A percentile compares a stretch with the other conserved stretches of the same genome.
Evolutionary conservation across 768 basidiomycete species (phyloP).

Genomic region (Cystofilobasidium capitatum): DNA sequence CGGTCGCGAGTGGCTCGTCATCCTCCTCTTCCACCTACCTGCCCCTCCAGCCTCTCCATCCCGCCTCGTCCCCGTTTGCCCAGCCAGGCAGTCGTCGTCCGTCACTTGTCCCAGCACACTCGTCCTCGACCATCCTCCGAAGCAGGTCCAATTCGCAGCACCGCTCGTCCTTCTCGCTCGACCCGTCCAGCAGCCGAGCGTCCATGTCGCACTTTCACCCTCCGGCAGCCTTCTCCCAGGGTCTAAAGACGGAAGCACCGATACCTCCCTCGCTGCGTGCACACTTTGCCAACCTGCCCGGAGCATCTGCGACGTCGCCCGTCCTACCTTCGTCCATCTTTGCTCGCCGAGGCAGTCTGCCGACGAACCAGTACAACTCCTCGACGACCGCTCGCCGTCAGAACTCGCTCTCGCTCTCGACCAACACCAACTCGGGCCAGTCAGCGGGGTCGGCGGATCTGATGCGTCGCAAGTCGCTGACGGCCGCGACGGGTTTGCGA

Average conservation of each 20-base stretch:
- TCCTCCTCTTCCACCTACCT: neutral
- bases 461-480: no score
- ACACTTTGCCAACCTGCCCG: neutral
- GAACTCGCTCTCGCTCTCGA: neutral
- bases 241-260: neutral
- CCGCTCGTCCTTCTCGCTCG: neutral
- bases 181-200: neutral
- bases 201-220: slow-evolving; percentile 1
- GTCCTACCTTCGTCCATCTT: neutral
- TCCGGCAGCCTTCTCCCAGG: neutral
- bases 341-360: neutral
- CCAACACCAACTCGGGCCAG: no score
- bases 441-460: no score
- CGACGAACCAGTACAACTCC: neutral
- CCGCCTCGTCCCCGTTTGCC: slow-evolving; percentile 2
- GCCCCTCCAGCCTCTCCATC: slow-evolving; percentile 4
- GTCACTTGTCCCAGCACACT: neutral
- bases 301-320: no score
- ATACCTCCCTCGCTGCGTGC: slow-evolving; percentile 6
- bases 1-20: neutral
- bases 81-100: neutral
- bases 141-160: neutral
- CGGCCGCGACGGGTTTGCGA: neutral
- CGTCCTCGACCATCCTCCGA: no score
- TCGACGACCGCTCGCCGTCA: neutral